Evolutionary conservation across 345 rosid genomes (phyloP).

Genomic region (Eucalyptus erythrocorys): DNA sequence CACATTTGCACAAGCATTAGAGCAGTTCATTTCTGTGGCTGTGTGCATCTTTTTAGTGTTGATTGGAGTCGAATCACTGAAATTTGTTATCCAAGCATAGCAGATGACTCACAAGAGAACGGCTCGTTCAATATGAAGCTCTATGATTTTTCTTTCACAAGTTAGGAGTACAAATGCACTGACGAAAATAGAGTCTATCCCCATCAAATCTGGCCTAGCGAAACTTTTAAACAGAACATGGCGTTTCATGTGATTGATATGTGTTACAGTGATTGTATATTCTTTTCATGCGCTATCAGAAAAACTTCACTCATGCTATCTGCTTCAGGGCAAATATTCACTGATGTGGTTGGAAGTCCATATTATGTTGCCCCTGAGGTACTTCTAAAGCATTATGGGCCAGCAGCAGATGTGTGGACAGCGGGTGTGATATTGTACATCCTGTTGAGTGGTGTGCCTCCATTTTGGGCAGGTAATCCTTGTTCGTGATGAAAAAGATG

Average conservation of each 20-base stretch:
- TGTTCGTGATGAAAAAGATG: neutral
- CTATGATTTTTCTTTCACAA: neutral
- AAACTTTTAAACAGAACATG: neutral
- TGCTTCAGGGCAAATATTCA: conserved; percentile 68
- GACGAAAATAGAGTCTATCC: neutral
- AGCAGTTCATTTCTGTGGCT: neutral
- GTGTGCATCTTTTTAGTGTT: neutral
- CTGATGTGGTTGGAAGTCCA: conserved; percentile 96
- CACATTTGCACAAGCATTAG: neutral
- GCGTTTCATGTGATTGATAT: neutral
- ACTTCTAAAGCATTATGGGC: conserved; percentile 81
- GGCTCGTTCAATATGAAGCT: neutral
- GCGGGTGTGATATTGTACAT: conserved; percentile 96
- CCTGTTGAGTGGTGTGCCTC: conserved; percentile 96
- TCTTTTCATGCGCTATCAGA: neutral
- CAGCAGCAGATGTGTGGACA: conserved; percentile 97
- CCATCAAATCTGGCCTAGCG: neutral
- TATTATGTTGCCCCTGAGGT: conserved; percentile 98
- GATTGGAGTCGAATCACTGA: neutral
- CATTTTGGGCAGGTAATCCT: conserved; percentile 91
- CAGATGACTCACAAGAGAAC: neutral
- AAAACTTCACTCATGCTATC: neutral
- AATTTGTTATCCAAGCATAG: neutral
- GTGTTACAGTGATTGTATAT: neutral
- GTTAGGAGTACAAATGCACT: neutral